These are phyloP conservation scores for Phialocephala subalpina DNA, from an alignment of 2,329 filamentous ascomycete species.

Conservation along the genomic window DNA sequence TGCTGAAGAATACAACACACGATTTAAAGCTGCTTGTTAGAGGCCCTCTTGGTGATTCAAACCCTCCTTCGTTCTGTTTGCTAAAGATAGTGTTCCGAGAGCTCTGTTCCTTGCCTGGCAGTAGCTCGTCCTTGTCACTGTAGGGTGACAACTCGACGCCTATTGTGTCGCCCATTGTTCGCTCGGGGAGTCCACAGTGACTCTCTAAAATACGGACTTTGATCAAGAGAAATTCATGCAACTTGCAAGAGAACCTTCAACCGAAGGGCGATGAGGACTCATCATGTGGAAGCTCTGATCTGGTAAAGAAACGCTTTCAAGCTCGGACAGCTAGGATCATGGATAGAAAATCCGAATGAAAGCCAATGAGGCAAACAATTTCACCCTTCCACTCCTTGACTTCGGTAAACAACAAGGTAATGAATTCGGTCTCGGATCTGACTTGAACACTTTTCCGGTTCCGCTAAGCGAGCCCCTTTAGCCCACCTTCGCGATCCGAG, in stretches of 20 bases:
- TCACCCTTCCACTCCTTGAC: too few relatives aligned
- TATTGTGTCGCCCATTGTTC: neutral
- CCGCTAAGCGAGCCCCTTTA: slow-evolving; percentile 1
- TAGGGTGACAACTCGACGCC: neutral
- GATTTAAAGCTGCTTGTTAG: neutral
- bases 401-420: neutral
- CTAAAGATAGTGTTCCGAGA: neutral
- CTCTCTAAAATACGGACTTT: too few relatives aligned
- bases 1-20: neutral
- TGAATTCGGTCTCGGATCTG: neutral
- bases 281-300: too few relatives aligned
- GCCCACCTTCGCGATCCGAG: neutral
- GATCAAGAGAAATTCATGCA: neutral
- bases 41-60: neutral
- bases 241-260: too few relatives aligned
- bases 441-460: neutral
- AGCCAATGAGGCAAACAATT: too few relatives aligned
- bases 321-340: too few relatives aligned
- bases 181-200: neutral
- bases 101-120: neutral
- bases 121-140: neutral
- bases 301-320: too few relatives aligned
- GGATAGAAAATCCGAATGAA: too few relatives aligned
- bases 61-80: neutral
- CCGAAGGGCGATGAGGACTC: too few relatives aligned